Percentiles rank a stretch among this genome's conserved stretches.
These are phyloP conservation scores for Paramecium pentaurelia DNA, from an alignment of 73 alveolate species.

Conservation along the genomic window DNA sequence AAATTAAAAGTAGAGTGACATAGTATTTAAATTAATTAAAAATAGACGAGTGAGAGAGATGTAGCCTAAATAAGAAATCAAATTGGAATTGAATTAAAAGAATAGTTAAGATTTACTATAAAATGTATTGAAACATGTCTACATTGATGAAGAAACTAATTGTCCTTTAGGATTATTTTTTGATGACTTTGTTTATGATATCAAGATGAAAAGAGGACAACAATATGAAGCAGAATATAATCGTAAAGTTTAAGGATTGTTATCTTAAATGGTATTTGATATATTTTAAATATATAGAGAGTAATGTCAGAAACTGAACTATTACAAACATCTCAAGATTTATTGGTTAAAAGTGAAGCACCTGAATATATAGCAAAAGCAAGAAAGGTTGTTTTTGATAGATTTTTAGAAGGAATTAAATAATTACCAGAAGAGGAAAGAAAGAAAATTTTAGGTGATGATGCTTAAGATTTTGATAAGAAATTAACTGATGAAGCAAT, in stretches of 20 bases:
- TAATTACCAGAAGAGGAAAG: neutral
- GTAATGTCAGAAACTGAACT: neutral
- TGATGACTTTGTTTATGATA: neutral
- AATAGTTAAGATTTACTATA: neutral
- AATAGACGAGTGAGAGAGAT: neutral
- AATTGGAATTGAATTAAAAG: neutral
- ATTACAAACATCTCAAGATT: neutral
- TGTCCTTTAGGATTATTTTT: conserved; percentile 2
- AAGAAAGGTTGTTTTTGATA: neutral
- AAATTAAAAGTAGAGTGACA: neutral
- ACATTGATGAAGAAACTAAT: neutral
- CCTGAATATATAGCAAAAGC: neutral
- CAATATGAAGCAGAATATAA: conserved; percentile 30
- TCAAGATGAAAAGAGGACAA: neutral
- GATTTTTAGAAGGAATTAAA: neutral
- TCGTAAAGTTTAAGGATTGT: neutral
- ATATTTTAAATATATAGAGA: neutral
- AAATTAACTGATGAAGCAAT: neutral
- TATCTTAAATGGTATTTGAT: neutral
- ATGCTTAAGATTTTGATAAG: neutral
- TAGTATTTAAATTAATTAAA: neutral
- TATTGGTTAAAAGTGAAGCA: neutral
- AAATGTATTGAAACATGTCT: neutral
- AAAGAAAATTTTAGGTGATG: neutral
- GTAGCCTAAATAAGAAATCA: neutral